Conservation (phyloP, 2,329 filamentous ascomycete species). For the Claviceps fusiformis region DNA sequence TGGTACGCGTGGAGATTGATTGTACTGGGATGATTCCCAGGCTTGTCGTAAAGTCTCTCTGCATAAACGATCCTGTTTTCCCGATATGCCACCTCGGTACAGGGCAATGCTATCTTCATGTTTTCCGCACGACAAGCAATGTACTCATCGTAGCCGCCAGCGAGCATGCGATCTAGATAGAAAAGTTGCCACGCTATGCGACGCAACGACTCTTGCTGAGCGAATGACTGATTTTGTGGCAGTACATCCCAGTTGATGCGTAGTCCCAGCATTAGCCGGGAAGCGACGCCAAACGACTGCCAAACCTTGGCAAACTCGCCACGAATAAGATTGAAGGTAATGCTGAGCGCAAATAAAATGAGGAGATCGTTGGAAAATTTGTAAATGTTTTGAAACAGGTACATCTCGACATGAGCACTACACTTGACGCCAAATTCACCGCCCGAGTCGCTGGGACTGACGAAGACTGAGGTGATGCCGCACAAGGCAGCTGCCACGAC, state of each 20-base stretch:
- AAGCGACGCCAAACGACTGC: slow-evolving; percentile 24
- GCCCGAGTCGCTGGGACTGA: slow-evolving; percentile 19
- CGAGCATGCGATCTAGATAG: slow-evolving; percentile 23
- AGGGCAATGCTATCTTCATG: slow-evolving; percentile 25
- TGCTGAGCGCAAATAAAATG: slow-evolving; percentile 22
- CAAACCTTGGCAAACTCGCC: slow-evolving; percentile 26
- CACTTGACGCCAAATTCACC: slow-evolving; percentile 24
- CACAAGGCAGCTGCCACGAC: slow-evolving; percentile 25
- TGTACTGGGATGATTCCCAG: slow-evolving; percentile 11
- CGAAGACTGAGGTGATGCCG: slow-evolving; percentile 22
- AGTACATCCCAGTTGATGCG: slow-evolving; percentile 26
- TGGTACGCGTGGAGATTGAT: slow-evolving; percentile 22
- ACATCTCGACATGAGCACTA: slow-evolving; percentile 24
- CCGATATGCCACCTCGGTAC: slow-evolving; percentile 19
- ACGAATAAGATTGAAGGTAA: slow-evolving; percentile 22
- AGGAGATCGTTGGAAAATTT: slow-evolving; percentile 21
- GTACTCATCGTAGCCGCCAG: slow-evolving; percentile 27
- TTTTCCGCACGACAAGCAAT: slow-evolving; percentile 22
- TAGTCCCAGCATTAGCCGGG: slow-evolving; percentile 23
- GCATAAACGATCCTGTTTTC: slow-evolving; percentile 18
- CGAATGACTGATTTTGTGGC: slow-evolving; percentile 16
- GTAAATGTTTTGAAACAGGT: slow-evolving; percentile 27
- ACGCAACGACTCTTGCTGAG: slow-evolving; percentile 22
- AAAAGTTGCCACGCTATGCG: slow-evolving; percentile 27
- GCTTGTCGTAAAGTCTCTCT: slow-evolving; percentile 19